Evolutionary conservation across 2,329 filamentous ascomycete species (phyloP).

Genomic region (Paraconiothyrium sp.): DNA sequence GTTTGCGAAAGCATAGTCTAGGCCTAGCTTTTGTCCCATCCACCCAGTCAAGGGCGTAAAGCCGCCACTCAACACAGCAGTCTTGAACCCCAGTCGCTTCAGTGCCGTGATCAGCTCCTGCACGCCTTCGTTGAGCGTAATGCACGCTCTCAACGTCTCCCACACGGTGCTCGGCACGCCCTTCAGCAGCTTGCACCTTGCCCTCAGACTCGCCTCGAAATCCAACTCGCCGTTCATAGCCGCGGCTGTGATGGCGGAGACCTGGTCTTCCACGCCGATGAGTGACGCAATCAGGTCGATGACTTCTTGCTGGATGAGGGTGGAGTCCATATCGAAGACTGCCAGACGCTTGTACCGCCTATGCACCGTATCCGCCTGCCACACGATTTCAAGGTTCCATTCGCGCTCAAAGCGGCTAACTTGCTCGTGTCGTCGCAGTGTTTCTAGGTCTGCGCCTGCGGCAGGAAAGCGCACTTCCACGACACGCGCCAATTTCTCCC

Average conservation of each 20-base stretch:
- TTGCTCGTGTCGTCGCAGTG: conserved; percentile 80
- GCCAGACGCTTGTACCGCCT: conserved; percentile 84
- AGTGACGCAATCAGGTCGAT: conserved; percentile 93
- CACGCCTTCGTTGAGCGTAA: conserved; percentile 85
- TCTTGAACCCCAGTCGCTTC: conserved; percentile 82
- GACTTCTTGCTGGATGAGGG: conserved; percentile 95
- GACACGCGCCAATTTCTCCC: conserved; percentile 66
- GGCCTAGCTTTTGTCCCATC: conserved; percentile 80
- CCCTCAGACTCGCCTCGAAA: conserved; percentile 84
- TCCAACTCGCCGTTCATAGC: conserved; percentile 97
- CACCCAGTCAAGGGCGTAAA: conserved; percentile 90
- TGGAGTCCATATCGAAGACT: conserved; percentile 99
- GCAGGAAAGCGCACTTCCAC: conserved; percentile 73
- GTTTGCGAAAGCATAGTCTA: conserved; percentile 91
- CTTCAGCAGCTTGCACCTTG: conserved; percentile 80
- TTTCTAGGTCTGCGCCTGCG: conserved; percentile 65
- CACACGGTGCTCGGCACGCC: conserved; percentile 84
- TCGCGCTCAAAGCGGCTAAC: conserved; percentile 84
- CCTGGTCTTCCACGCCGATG: conserved; percentile 81
- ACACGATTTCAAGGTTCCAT: conserved; percentile 86
- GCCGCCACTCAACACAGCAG: conserved; percentile 90
- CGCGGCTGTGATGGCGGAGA: conserved; percentile 87
- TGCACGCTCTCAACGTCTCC: conserved; percentile 75
- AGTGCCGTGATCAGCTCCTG: conserved; percentile 76
- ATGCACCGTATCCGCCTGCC: conserved; percentile 78